Evolutionary conservation across 805 yeast species (phyloP).

Genomic region (Suhomyces sp.): DNA sequence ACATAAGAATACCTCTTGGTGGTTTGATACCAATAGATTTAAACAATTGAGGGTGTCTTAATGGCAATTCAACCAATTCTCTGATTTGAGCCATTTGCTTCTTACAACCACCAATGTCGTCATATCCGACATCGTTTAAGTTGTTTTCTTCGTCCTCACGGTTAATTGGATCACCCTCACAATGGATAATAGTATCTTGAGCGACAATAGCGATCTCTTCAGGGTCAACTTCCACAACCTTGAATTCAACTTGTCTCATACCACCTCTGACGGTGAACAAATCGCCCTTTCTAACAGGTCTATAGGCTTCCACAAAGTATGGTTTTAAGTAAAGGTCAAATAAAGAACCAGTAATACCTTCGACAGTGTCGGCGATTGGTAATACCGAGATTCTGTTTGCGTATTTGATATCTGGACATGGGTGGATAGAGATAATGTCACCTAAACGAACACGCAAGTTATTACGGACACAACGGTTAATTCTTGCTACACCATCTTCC

Average conservation of each 20-base stretch:
- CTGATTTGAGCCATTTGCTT: conserved; percentile 99
- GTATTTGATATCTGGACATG: conserved; percentile 97
- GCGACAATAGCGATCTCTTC: conserved; percentile 97
- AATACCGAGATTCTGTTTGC: conserved; percentile 92
- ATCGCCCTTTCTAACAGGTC: conserved; percentile 98
- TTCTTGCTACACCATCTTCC: conserved; percentile 91
- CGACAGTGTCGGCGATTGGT: conserved; percentile 97
- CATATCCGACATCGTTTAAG: conserved; percentile 96
- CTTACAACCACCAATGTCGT: conserved; percentile 98
- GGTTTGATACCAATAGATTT: conserved; percentile 98
- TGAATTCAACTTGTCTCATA: conserved; percentile 98
- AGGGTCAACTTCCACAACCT: conserved; percentile 97
- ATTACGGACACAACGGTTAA: conserved; percentile 94
- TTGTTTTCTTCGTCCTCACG: conserved; percentile 98
- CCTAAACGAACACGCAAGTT: conserved; percentile 92
- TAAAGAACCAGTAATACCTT: conserved; percentile 94
- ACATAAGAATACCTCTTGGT: conserved; percentile 96
- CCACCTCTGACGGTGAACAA: conserved; percentile 96
- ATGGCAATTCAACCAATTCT: conserved; percentile 96
- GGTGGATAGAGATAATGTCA: conserved; percentile 85
- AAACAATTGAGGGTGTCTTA: conserved; percentile 97
- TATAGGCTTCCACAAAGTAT: conserved; percentile 96
- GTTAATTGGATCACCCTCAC: conserved; percentile 98
- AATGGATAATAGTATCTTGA: conserved; percentile 96
- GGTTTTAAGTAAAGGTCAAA: conserved; percentile 97